phyloP scores from a whole-genome alignment of 2,329 filamentous ascomycete species.

The Apiospora malaysiana region DNA sequence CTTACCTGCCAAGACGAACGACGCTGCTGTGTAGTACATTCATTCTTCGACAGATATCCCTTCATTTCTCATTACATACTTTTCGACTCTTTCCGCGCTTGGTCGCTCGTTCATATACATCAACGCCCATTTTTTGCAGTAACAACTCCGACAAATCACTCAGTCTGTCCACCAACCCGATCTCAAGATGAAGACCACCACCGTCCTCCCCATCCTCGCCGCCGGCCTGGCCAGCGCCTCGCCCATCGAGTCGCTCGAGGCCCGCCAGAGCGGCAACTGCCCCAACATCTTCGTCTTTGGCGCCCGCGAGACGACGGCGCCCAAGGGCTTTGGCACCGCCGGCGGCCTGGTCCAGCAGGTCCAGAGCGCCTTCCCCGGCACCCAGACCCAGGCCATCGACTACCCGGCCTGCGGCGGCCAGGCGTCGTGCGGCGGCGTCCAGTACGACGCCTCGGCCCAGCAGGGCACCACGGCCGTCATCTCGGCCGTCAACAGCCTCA shows the following conservation, averaged over 20 bases:
- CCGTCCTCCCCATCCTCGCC: constrained; percentile 27
- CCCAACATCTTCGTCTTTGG: constrained; percentile 56
- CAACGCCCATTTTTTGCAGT: neutral
- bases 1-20: constrained; percentile 5
- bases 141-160: neutral
- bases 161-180: constrained; percentile 14
- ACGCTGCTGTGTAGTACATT: constrained; percentile 18
- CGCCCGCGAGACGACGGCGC: constrained; percentile 55
- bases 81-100: neutral
- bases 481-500: constrained; percentile 60
- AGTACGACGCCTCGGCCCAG: constrained; percentile 60
- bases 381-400: constrained; percentile 51
- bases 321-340: constrained; percentile 51
- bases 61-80: constrained; percentile 10
- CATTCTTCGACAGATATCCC: constrained; percentile 8
- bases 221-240: constrained; percentile 26
- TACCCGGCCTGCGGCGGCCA: constrained; percentile 67
- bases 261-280: constrained; percentile 44
- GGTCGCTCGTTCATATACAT: constrained; percentile 1
- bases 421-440: constrained; percentile 57
- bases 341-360: constrained; percentile 53
- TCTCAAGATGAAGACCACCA: constrained; percentile 30
- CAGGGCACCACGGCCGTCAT: constrained; percentile 62
- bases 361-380: constrained; percentile 50
- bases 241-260: constrained; percentile 26